phyloP scores from a whole-genome alignment of 179 eudicot species.

The Vitellaria paradoxa region DNA sequence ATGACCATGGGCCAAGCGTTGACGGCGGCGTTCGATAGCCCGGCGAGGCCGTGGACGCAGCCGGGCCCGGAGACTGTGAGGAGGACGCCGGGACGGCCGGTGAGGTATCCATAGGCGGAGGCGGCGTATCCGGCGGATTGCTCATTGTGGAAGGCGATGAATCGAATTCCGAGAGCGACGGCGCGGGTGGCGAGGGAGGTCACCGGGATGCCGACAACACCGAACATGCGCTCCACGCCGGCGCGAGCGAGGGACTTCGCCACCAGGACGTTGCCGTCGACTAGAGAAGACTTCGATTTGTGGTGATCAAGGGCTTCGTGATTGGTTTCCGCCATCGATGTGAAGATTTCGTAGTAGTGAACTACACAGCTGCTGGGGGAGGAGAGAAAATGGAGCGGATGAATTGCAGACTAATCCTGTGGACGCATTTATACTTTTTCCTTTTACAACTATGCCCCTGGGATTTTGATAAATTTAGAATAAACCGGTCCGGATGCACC shows the following conservation, averaged over 20 bases:
- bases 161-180: conserved; percentile 70
- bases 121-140: conserved; percentile 98
- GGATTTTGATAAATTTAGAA: too few relatives aligned
- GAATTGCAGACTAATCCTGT: too few relatives aligned
- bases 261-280: conserved; percentile 68
- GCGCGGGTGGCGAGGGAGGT: conserved; percentile 79
- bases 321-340: conserved; percentile 34
- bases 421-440: too few relatives aligned
- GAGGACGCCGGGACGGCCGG: conserved; percentile 71
- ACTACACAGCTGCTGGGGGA: background rate
- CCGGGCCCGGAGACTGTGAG: conserved; percentile 97
- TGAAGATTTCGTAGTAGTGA: background rate
- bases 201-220: conserved; percentile 95
- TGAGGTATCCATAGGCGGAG: conserved; percentile 90
- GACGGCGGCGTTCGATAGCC: conserved; percentile 73
- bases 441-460: too few relatives aligned
- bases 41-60: conserved; percentile 91
- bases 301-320: conserved; percentile 7
- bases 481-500: too few relatives aligned
- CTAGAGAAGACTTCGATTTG: background rate
- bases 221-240: conserved; percentile 76
- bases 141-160: conserved; percentile 97
- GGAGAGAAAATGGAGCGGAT: background rate
- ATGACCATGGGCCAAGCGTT: conserved; percentile 77
- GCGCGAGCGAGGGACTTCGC: conserved; percentile 57